Base-by-base conservation (phyloP, 768 basidiomycete species). In the Pleurotus salmoneostramineus region DNA sequence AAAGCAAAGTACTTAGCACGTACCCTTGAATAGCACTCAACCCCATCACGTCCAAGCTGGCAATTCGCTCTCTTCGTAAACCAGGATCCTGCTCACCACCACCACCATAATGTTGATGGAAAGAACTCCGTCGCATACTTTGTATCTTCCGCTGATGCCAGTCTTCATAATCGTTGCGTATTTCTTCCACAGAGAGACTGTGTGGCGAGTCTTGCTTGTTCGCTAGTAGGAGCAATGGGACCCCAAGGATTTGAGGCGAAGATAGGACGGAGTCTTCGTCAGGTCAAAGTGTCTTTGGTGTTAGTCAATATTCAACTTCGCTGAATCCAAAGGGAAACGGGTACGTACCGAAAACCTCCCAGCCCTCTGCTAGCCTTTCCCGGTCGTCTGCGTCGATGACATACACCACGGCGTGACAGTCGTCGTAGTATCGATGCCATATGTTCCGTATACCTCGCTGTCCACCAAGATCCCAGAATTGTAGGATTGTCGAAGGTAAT, bases 391-490 rank as follows among this genome's bases (percentile, higher is more conserved):
- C 93, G 69, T 99, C 97, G 54, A 99, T 85, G 52, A 98, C 90
- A 65, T 92, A 99, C 42, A 91, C 93, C 46, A 98, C 93, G 6
- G 95, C 96, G 70, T 99, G 96, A 62, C 95, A 97, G 68, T 98
- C 95, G 56, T 93, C 89, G 69, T 96, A 98, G 72, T 99, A 99
- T 57, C 83, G 79, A 59, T 88, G 85, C 95, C 96, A 98, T 62
- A 99, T 96, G 36, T 86, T 88, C 32, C 96, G 82, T 42, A 99
- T 96, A 21, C 95, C 94, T 1, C 89, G 78, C 68, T 98, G 96
- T 0, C 96, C 96, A 8, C 97, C 96, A 7, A 99, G 79, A 68
- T 99, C 97, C 86, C 94, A 97, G 79, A 98, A 98, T 67, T 93
- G 92, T 31, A 98, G 83, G 32, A 96, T 89, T 0, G 94, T 95